These are phyloP conservation scores for Schwanniomyces etchellsii DNA, from an alignment of 1,139 yeast genomes.

Conservation along the genomic window DNA sequence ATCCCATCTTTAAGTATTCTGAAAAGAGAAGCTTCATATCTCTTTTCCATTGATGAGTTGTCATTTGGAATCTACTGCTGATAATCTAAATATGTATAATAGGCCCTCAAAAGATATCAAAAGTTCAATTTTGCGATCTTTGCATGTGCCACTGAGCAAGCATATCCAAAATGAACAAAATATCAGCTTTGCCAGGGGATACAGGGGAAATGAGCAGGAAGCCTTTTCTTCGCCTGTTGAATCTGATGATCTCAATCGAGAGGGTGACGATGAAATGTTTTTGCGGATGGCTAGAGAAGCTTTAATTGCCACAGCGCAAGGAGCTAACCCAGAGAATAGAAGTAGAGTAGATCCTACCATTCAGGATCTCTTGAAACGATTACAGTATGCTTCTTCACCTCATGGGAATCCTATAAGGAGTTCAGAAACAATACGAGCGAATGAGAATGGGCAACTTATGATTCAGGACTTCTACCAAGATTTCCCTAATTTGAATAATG, in stretches of 20 bases:
- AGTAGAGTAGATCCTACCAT: constrained; percentile 48
- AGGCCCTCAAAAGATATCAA: background rate
- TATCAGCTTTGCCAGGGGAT: background rate
- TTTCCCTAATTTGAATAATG: constrained; percentile 41
- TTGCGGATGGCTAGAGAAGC: constrained; percentile 42
- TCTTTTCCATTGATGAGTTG: too few relatives aligned
- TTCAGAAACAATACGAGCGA: constrained; percentile 30
- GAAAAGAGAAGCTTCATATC: too few relatives aligned
- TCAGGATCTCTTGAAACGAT: constrained; percentile 41
- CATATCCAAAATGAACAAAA: background rate
- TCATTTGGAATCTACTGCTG: too few relatives aligned
- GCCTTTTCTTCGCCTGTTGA: too few relatives aligned
- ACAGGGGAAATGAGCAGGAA: background rate
- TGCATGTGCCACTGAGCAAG: background rate
- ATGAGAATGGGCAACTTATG: constrained; percentile 39
- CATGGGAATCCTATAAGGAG: constrained; percentile 44
- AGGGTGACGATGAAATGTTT: constrained; percentile 37
- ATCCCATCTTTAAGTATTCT: too few relatives aligned
- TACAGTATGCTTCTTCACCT: constrained; percentile 51
- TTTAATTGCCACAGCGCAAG: constrained; percentile 39
- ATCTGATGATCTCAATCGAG: background rate
- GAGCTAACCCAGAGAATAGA: constrained; percentile 18
- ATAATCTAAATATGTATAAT: background rate
- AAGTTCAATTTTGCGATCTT: background rate
- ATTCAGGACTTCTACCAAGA: constrained; percentile 38